Evolutionary conservation across 208 protist genomes (phyloP).

Genomic region (Acanthamoeba divionensis): DNA sequence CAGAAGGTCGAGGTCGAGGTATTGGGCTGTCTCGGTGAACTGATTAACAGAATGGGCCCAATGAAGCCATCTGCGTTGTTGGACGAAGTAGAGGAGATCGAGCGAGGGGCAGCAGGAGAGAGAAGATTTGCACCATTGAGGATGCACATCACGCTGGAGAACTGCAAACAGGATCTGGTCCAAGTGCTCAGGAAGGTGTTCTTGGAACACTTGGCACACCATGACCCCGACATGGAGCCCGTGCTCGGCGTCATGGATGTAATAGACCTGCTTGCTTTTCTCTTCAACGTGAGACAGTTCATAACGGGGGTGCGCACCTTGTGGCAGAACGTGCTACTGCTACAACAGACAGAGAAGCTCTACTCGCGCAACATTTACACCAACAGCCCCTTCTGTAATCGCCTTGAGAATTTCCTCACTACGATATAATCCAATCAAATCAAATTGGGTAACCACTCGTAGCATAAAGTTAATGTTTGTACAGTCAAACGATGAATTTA

Average conservation of each 20-base stretch:
- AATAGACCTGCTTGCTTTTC: conserved; percentile 5
- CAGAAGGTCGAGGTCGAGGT: background rate
- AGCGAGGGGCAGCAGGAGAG: background rate
- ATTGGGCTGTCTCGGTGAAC: background rate
- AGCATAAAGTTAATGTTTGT: too few species aligned
- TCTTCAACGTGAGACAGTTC: conserved; percentile 22
- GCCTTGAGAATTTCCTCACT: too few species aligned
- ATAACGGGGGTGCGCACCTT: background rate
- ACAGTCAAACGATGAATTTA: too few species aligned
- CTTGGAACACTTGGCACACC: background rate
- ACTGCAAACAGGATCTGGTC: background rate
- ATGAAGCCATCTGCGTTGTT: background rate
- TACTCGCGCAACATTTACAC: background rate
- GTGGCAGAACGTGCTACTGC: background rate
- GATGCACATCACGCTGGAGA: background rate
- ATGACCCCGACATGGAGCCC: background rate
- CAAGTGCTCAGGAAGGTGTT: background rate
- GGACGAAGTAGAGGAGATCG: conserved; percentile 3
- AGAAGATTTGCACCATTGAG: background rate
- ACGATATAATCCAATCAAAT: too few species aligned
- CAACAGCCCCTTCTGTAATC: too few species aligned
- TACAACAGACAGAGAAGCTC: background rate
- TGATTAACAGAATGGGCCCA: background rate
- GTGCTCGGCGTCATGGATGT: background rate
- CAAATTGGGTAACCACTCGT: too few species aligned